Conservation (phyloP, 768 basidiomycete genomes). For the Termitomyces sp. region DNA sequence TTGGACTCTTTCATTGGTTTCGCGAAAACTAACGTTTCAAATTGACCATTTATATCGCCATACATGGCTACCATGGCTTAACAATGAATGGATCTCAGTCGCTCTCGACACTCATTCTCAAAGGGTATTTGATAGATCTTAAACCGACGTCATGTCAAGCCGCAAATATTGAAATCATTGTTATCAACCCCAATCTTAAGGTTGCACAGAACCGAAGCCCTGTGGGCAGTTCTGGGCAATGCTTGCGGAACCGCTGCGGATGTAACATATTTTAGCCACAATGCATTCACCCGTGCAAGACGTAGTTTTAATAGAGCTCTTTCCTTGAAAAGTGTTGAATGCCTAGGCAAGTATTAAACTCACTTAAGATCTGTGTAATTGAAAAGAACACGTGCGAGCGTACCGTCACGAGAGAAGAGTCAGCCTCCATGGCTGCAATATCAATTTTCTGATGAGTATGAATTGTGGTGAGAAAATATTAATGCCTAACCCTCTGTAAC, state of each 20-base stretch:
- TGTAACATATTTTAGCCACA: conserved; percentile 70
- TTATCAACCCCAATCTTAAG: conserved; percentile 8
- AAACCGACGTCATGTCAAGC: not conserved
- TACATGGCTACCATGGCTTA: too few species aligned
- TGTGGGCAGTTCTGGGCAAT: conserved; percentile 53
- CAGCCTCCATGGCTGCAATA: conserved; percentile 48
- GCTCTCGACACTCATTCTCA: not conserved
- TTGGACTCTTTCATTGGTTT: too few species aligned
- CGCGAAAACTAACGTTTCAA: too few species aligned
- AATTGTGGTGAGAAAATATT: not conserved
- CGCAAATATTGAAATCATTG: not conserved
- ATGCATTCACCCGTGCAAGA: conserved; percentile 58
- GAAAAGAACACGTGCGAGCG: conserved; percentile 12
- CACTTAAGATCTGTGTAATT: not conserved
- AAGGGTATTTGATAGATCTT: too few species aligned
- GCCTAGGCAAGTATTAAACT: conserved; percentile 27
- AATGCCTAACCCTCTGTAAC: conserved; percentile 56
- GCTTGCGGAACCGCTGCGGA: conserved; percentile 65
- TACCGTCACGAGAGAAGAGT: conserved; percentile 55
- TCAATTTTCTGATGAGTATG: not conserved
- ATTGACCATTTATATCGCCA: too few species aligned
- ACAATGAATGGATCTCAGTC: too few species aligned
- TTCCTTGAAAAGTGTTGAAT: conserved; percentile 71
- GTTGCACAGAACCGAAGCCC: conserved; percentile 56
- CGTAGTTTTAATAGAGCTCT: conserved; percentile 47